Base-by-base conservation (phyloP, 768 basidiomycete genomes). In the Rhodotorula diobovata region DNA sequence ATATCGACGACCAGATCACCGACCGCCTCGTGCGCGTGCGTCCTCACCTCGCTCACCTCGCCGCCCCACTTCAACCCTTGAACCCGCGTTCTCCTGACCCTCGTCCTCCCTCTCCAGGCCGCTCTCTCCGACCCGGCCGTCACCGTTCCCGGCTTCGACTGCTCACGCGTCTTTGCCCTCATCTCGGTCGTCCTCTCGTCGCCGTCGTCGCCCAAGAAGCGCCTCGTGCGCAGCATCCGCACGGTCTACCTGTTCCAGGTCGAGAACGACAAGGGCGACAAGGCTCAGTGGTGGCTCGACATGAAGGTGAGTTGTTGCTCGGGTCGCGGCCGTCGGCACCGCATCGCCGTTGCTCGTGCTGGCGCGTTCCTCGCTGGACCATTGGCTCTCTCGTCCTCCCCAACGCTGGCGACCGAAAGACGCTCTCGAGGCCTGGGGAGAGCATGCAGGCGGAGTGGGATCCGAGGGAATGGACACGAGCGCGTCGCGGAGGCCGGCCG, bases 211-310 rank as follows among this genome's bases (percentile, higher is more conserved):
- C 54, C 63, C 7, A 56, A 46, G 46, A 68, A 68, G 54, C 67
- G 64, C 35, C 48, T 72, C 43, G 2, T 72, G 37, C 55, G n/a
- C 37, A 15, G n/a, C 4, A 68, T 72, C 58, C 61, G 62, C 46
- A 68, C 67, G 2, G 67, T 61, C 34, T 72, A 72, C 43, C 54
- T 68, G 30, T 72, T 72, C 23, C 35, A 60, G 39, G 55, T 72
- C 37, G 56, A 53, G 9, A 57, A 61, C 16, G 25, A 21, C 16
- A 50, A 50, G 48, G 66, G 66, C 10, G 57, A 56, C 28, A 21
- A 45, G 32, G 67, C 51, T 23, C 35, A n/a, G 14, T 72, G 71
- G 71, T 72, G 16, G 10, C 59, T 72, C 9, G 71, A 72, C 46
- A 68, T 72, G 66, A 72, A 68, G 71, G 71, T 72, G n/a, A n/a